phyloP scores from a whole-genome alignment of 75 land plant genomes.

The Sequoiadendron giganteum region DNA sequence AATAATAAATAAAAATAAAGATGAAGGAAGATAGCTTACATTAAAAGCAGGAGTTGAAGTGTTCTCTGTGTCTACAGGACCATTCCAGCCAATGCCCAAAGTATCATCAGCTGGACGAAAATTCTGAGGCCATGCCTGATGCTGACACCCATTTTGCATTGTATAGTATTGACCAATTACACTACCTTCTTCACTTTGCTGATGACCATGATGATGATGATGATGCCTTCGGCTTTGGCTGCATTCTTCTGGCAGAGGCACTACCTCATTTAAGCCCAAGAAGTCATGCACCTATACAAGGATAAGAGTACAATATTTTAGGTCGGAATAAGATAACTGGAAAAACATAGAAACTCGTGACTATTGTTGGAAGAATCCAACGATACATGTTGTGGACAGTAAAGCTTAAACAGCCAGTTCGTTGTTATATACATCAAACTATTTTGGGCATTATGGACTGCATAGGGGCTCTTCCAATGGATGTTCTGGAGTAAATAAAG shows the following conservation, averaged over 20 bases:
- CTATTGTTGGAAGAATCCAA: too few relatives aligned
- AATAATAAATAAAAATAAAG: too few relatives aligned
- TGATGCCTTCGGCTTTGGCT: neutral
- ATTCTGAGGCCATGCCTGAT: neutral
- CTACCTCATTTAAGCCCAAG: neutral
- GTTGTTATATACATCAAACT: too few relatives aligned
- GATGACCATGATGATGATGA: neutral
- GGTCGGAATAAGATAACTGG: neutral
- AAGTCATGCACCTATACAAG: too few relatives aligned
- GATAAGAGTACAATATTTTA: neutral
- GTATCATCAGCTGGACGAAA: slow-evolving; percentile 14
- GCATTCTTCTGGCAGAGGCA: neutral
- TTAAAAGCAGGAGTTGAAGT: slow-evolving; percentile 25
- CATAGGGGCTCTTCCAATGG: too few relatives aligned
- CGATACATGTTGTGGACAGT: too few relatives aligned
- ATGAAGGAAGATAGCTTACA: slow-evolving; percentile 27
- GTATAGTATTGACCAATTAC: neutral
- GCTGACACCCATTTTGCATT: neutral
- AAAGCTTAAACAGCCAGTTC: too few relatives aligned
- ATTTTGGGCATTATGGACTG: too few relatives aligned
- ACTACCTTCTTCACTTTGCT: neutral
- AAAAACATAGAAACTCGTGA: too few relatives aligned
- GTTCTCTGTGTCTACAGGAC: slow-evolving; percentile 22
- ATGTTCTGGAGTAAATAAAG: too few relatives aligned
- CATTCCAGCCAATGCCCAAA: slow-evolving; percentile 30